These are phyloP conservation scores for Caryocar brasiliense DNA, from an alignment of 441 rosid species.

Conservation along the genomic window DNA sequence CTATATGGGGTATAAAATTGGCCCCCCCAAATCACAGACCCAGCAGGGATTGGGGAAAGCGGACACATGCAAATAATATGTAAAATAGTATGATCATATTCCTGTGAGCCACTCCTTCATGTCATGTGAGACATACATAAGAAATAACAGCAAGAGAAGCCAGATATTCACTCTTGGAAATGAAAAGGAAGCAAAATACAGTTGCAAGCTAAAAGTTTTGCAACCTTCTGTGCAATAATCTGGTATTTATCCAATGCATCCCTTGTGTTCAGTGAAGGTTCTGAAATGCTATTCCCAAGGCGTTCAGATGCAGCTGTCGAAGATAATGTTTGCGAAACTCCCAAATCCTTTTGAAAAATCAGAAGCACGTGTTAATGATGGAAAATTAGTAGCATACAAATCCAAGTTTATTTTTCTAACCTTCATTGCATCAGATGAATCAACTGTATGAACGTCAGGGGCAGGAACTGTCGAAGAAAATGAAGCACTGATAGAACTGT, in stretches of 20 bases:
- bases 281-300: slow-evolving; percentile 42
- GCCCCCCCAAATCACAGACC: no score
- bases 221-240: slow-evolving; percentile 76
- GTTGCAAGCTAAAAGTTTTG: slow-evolving; percentile 3
- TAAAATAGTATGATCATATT: no score
- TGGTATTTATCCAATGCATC: slow-evolving; percentile 93
- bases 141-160: background rate
- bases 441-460: slow-evolving; percentile 45
- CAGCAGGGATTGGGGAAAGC: no score
- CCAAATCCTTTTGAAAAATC: slow-evolving; percentile 39
- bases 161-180: background rate
- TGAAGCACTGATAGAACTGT: slow-evolving; percentile 29
- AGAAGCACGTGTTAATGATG: slow-evolving; percentile 15
- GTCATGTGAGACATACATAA: no score
- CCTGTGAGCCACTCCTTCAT: no score
- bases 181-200: background rate
- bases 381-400: background rate
- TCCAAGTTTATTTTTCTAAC: no score
- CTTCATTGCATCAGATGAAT: slow-evolving; percentile 44
- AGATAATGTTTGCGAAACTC: slow-evolving; percentile 42
- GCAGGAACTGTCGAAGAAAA: slow-evolving; percentile 40
- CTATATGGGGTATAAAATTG: no score
- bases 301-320: slow-evolving; percentile 57
- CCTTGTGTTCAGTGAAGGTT: slow-evolving; percentile 71
- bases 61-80: no score